Conservation (phyloP, 257 asterid species). For the Coffea canephora region DNA sequence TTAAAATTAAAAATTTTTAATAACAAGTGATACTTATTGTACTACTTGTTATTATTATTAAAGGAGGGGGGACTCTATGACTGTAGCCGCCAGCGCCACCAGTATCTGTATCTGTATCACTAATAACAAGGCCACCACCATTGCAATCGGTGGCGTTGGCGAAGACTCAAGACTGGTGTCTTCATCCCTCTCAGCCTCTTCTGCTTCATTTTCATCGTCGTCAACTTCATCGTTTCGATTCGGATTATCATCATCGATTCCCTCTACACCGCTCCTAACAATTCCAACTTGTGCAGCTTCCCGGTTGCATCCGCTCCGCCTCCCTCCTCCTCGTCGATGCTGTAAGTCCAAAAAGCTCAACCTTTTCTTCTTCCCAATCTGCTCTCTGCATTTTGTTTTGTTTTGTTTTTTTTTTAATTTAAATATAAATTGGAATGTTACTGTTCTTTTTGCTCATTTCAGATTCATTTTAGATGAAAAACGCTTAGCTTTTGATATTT, state of each 20-base stretch:
- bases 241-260: background rate
- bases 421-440: too few species aligned
- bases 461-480: background rate
- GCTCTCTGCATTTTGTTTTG: too few species aligned
- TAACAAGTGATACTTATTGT: too few species aligned
- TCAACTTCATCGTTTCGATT: background rate
- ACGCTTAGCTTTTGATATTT: too few species aligned
- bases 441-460: background rate
- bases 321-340: conserved; percentile 7
- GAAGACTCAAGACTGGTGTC: background rate
- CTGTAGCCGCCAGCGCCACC: too few species aligned
- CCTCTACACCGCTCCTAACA: background rate
- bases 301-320: background rate
- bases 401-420: too few species aligned
- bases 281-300: conserved; percentile 2
- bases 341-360: conserved; percentile 4
- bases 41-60: too few species aligned
- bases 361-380: background rate
- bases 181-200: background rate
- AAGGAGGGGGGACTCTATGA: too few species aligned
- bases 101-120: too few species aligned
- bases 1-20: too few species aligned
- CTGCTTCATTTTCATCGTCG: background rate
- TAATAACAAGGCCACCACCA: background rate
- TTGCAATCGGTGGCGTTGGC: conserved; percentile 1